A percentile compares a stretch with the other conserved stretches of the same genome.
Evolutionary conservation across 768 basidiomycete genomes (phyloP).

Genomic region (Pholiota microspora): DNA sequence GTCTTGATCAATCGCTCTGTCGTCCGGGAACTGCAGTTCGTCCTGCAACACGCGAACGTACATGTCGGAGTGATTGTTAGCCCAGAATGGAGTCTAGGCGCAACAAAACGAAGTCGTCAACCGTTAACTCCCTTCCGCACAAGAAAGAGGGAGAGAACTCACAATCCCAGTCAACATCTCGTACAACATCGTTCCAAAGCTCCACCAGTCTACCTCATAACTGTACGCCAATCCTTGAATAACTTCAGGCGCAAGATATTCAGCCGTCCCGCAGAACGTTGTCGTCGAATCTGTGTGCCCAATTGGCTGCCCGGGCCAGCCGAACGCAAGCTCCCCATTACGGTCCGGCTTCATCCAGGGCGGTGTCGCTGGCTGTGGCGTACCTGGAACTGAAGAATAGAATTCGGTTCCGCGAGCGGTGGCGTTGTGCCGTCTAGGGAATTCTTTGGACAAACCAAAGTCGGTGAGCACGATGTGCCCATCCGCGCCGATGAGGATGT

Average conservation of each 20-base stretch:
- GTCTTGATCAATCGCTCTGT: slow-evolving; percentile 89
- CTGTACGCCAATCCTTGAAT: slow-evolving; percentile 88
- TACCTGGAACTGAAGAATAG: slow-evolving; percentile 48
- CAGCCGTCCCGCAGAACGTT: slow-evolving; percentile 95
- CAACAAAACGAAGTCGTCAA: slow-evolving; percentile 3
- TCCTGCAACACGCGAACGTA: slow-evolving; percentile 91
- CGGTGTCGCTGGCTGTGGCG: slow-evolving; percentile 47
- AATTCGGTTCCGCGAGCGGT: slow-evolving; percentile 64
- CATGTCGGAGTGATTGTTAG: slow-evolving; percentile 92
- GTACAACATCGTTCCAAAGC: slow-evolving; percentile 95
- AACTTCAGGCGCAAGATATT: slow-evolving; percentile 96
- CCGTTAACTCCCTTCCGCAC: background rate
- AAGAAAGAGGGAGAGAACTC: slow-evolving; percentile 34
- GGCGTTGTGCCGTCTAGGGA: slow-evolving; percentile 51
- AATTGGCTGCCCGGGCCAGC: slow-evolving; percentile 56
- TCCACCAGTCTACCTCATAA: slow-evolving; percentile 99
- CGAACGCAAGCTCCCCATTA: slow-evolving; percentile 47
- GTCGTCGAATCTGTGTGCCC: slow-evolving; percentile 65
- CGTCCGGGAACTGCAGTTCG: slow-evolving; percentile 86
- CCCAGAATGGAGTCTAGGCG: slow-evolving; percentile 85
- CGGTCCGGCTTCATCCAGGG: slow-evolving; percentile 77
- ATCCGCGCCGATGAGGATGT: slow-evolving; percentile 89
- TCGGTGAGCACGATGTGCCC: slow-evolving; percentile 98
- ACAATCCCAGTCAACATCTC: slow-evolving; percentile 97
- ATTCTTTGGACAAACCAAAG: slow-evolving; percentile 94